Evolutionary conservation across 208 protist genomes (phyloP), one percentile per base, ranked within the genome.

Genomic region (Kentomonas sorsogonicus): DNA sequence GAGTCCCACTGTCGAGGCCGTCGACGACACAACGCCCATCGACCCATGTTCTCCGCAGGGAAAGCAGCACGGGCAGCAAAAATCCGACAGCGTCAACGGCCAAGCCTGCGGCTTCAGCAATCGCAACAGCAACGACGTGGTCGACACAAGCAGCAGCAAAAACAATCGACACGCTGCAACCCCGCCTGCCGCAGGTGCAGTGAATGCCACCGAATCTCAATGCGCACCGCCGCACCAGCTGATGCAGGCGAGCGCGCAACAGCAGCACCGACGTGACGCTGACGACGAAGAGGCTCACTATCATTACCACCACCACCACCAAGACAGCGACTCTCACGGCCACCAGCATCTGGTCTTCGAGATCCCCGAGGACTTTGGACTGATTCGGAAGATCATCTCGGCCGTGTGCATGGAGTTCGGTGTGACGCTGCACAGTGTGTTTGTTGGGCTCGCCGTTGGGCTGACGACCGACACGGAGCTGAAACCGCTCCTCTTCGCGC

Each of bases 391-490:
- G 11, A 53, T 69, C 16, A 63, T 84, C 23, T 63, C 82, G 3
- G 77, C 77, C 13, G 11, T 89, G 26, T 79, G 80, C 44, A 77
- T 88, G 76, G 77, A 81, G 60, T 82, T 83, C 30, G 77, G 76
- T 25, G 57, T 86, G 16, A 71, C 79, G 5, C 60, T 86, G 45
- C 83, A 90, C 66, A 90, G 83, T 46, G 39, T 90, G 22, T 90
- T 90, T 51, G 66, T 90, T 6, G 83, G 83, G 23, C 7, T 90
- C 4, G 53, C 76, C 1, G 55, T 90, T 6, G 83, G 79, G 13
- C 63, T 86, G n/a, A 68, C 65, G 0, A 69, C 44, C 2, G 71
- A 86, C 51, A 31, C 23, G 16, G 72, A 83, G 31, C 70, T 83
- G 27, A 70, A 66, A 41, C 61, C 65, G 36, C 64, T 90, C 20